Evolutionary conservation across 2,329 filamentous ascomycete genomes (phyloP).

Genomic region (Alternaria atra): DNA sequence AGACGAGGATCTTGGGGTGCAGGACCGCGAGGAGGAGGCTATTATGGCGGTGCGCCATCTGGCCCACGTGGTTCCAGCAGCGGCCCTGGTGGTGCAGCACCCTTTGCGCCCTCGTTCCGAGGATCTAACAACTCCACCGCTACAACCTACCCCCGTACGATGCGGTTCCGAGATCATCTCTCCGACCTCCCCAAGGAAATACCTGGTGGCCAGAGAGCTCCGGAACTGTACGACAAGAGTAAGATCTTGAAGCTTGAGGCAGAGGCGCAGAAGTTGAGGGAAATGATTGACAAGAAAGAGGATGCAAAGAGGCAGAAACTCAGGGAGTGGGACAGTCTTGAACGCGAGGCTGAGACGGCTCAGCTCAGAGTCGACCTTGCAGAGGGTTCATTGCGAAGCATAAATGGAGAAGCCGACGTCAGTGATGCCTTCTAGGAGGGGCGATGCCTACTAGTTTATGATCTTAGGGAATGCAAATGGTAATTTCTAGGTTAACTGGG

Average conservation of each 20-base stretch:
- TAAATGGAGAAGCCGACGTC: conserved; percentile 53
- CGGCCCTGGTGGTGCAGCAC: conserved; percentile 37
- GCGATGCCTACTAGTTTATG: not conserved
- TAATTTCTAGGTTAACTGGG: not conserved
- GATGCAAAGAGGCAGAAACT: conserved; percentile 53
- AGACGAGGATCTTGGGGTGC: conserved; percentile 50
- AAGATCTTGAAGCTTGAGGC: conserved; percentile 58
- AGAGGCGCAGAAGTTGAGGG: conserved; percentile 56
- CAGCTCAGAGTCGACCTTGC: conserved; percentile 57
- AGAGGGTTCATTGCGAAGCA: conserved; percentile 55
- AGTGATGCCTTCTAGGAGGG: conserved; percentile 49
- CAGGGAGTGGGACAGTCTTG: conserved; percentile 58
- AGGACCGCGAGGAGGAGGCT: conserved; percentile 43
- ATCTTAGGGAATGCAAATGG: not conserved
- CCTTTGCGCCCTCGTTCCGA: conserved; percentile 51
- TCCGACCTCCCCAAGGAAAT: conserved; percentile 56
- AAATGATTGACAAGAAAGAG: conserved; percentile 59
- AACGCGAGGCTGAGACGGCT: conserved; percentile 56
- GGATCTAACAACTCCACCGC: conserved; percentile 55
- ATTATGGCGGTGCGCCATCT: conserved; percentile 42
- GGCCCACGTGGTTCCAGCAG: conserved; percentile 44
- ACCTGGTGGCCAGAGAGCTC: conserved; percentile 56
- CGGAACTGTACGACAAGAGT: conserved; percentile 54
- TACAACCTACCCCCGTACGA: conserved; percentile 58
- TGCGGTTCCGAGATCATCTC: conserved; percentile 56